A percentile compares a stretch with the other conserved stretches of the same genome.
phyloP scores from a whole-genome alignment of 768 basidiomycete genomes.

The Royoungia palumana region DNA sequence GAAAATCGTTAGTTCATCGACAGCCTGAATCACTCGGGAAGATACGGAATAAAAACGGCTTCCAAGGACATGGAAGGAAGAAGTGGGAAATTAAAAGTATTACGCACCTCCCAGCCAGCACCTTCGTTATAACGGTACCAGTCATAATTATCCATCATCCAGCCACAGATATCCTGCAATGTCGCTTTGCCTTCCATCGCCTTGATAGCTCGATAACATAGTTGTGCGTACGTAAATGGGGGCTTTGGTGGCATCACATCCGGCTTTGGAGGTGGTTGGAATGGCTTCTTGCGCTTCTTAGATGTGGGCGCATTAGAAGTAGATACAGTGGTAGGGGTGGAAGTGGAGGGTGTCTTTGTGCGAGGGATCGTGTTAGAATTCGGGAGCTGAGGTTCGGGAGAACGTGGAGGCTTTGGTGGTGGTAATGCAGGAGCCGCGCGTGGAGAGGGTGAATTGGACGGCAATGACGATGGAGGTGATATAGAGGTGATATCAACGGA shows the following conservation, averaged over 20 bases:
- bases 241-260: constrained; percentile 88
- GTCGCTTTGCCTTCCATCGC: constrained; percentile 82
- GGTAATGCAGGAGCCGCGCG: constrained; percentile 40
- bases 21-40: constrained; percentile 1
- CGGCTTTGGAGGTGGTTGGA: constrained; percentile 46
- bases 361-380: constrained; percentile 61
- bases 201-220: constrained; percentile 88
- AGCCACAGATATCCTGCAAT: constrained; percentile 85
- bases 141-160: constrained; percentile 86
- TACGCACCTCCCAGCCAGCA: constrained; percentile 83
- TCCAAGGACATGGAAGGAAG: not conserved
- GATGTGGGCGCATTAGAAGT: constrained; percentile 27
- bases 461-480: constrained; percentile 78
- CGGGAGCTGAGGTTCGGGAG: constrained; percentile 52
- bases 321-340: constrained; percentile 22
- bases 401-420: constrained; percentile 45
- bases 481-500: constrained; percentile 81
- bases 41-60: not conserved
- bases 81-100: not conserved
- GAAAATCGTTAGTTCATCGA: constrained; percentile 10
- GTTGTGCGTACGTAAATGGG: constrained; percentile 83
- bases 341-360: constrained; percentile 29
- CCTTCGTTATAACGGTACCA: constrained; percentile 87
- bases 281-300: constrained; percentile 72
- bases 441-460: constrained; percentile 71